These are phyloP conservation scores for Bipolaris gigantea DNA, from an alignment of 2,329 filamentous ascomycete genomes.

Conservation along the genomic window DNA sequence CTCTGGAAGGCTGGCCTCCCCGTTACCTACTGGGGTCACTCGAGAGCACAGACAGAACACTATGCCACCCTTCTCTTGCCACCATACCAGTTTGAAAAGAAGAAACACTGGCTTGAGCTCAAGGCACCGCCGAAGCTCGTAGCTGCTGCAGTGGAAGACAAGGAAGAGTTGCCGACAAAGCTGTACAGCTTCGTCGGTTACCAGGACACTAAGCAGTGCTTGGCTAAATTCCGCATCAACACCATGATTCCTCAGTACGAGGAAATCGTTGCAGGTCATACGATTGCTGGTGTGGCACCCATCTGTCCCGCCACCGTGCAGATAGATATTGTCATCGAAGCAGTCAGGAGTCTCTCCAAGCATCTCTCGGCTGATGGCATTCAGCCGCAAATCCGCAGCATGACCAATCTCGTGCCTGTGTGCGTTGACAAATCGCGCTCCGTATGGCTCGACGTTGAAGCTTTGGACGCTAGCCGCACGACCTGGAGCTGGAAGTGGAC, in stretches of 20 bases:
- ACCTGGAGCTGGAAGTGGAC: slow-evolving; percentile 37
- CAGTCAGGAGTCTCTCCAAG: slow-evolving; percentile 36
- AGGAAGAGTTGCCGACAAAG: slow-evolving; percentile 16
- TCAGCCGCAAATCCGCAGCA: slow-evolving; percentile 6
- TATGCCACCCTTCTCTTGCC: slow-evolving; percentile 42
- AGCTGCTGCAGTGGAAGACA: background rate
- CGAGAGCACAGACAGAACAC: slow-evolving; percentile 27
- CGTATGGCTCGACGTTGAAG: slow-evolving; percentile 35
- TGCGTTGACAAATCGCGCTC: slow-evolving; percentile 38
- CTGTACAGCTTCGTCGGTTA: slow-evolving; percentile 24
- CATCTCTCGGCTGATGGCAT: slow-evolving; percentile 10
- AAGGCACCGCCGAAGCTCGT: background rate
- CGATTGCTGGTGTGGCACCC: slow-evolving; percentile 46
- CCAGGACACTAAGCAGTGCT: slow-evolving; percentile 10
- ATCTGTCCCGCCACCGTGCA: slow-evolving; percentile 47
- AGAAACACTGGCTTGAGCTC: slow-evolving; percentile 20
- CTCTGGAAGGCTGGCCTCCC: slow-evolving; percentile 49
- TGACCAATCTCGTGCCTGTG: slow-evolving; percentile 7
- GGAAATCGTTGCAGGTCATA: slow-evolving; percentile 42
- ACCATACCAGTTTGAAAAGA: slow-evolving; percentile 30
- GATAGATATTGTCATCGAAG: slow-evolving; percentile 41
- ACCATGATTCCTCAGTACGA: slow-evolving; percentile 43
- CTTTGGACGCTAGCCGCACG: slow-evolving; percentile 9
- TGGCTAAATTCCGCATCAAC: slow-evolving; percentile 49
- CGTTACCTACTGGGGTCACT: slow-evolving; percentile 47